Evolutionary conservation across 1,139 yeast genomes (phyloP), one percentile per base, ranked within the genome.

Genomic region (Protomyces macrosporus): DNA sequence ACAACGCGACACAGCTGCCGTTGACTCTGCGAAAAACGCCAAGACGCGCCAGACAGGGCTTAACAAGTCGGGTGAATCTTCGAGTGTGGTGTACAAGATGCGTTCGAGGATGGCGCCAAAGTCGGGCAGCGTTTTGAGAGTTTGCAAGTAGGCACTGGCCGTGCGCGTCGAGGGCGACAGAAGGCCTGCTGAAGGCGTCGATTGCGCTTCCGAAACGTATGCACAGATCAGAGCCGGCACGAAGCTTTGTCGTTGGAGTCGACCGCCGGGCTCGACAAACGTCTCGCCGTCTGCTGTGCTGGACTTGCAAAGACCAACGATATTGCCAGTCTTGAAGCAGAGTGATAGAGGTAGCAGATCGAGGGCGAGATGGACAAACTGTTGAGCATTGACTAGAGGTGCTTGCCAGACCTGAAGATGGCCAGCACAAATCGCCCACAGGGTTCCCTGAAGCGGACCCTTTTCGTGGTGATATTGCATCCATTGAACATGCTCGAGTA

Each of bases 1-100:
- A 71, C 86, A 82, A 33, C 83, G 82, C 23, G 84, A 81, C 10
- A 83, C 75, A 14, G 83, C 81, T 53, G 79, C 53, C 4, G 56
- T 14, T n/a, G 50, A n/a, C 7, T 57, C 35, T 32, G 14, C 32
- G 23, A 36, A 34, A 5, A 16, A n/a, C n/a, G 45, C n/a, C 16
- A 50, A 12, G 36, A 50, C 37, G 1, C 51, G 42, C 63, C 70
- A 65, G 55, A 66, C 48, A 67, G 65, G 5, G 64, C 53, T 3
- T 63, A 64, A n/a, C 66, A 63, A 16, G 60, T 61, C 40, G 65
- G 67, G 4, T 69, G 72, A 32, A 69, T 70, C 68, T 14, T 74
- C 77, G 33, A 77, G 70, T 2, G 74, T 73, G 45, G 73, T 70
- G 67, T 78, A 81, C 9, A 81, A 73, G 52, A 81, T 68, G 54